phyloP scores from a whole-genome alignment of 495 filamentous ascomycete genomes.

The Parmelia sp. region DNA sequence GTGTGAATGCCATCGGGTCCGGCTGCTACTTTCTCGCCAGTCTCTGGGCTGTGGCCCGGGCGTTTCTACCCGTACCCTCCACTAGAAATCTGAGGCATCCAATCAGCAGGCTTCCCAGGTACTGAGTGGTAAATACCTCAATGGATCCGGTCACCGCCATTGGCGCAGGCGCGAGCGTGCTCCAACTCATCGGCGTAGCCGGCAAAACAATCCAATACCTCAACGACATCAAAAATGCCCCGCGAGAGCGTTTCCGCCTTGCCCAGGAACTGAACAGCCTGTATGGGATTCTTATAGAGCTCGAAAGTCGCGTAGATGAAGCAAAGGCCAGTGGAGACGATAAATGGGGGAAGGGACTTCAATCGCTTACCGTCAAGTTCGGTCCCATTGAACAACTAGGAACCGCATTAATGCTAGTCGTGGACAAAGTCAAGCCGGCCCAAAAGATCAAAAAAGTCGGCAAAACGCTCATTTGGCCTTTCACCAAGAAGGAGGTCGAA shows the following conservation, averaged over 20 bases:
- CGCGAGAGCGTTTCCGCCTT: conserved; percentile 27
- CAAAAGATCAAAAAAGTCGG: conserved; percentile 22
- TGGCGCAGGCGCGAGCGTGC: conserved; percentile 27
- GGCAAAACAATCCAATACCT: conserved; percentile 28
- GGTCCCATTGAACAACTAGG: conserved; percentile 30
- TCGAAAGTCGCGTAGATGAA: conserved; percentile 26
- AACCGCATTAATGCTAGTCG: conserved; percentile 26
- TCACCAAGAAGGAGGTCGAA: conserved; percentile 28
- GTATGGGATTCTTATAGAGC: conserved; percentile 25
- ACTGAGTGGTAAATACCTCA: not conserved
- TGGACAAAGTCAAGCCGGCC: conserved; percentile 20
- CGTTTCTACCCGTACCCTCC: not conserved
- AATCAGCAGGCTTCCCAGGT: not conserved
- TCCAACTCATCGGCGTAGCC: conserved; percentile 28
- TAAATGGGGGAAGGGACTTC: conserved; percentile 24
- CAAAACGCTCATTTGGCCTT: conserved; percentile 27
- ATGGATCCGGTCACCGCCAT: conserved; percentile 16
- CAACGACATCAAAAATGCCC: conserved; percentile 30
- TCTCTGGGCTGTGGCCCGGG: not conserved
- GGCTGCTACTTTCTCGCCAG: not conserved
- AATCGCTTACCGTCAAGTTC: conserved; percentile 23
- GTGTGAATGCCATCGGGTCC: not conserved
- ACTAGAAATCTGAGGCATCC: not conserved
- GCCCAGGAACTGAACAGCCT: conserved; percentile 26
- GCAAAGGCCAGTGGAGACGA: conserved; percentile 12